Evolutionary conservation across 331 rosid species (phyloP), one percentile per base, ranked within the genome.

Genomic region (Prunus yedoensis): DNA sequence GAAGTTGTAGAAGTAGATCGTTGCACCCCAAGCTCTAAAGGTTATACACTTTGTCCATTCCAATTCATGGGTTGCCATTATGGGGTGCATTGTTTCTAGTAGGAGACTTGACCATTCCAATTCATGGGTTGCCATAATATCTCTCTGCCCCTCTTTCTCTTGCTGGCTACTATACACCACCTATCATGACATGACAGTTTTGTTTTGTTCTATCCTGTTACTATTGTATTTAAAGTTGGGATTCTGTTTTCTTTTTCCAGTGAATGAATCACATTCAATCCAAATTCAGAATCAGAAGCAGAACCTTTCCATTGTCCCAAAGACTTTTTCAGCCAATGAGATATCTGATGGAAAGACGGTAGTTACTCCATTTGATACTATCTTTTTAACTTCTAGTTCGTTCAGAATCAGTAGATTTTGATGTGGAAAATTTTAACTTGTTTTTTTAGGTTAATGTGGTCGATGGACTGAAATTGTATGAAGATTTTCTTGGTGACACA

Each of bases 391-490:
- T 53, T 27, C 21, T 15, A 53, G 61, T 79, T 76, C 18, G 56
- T 65, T 63, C 25, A 0, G 38, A 68, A 57, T 80, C 63, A 50
- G 13, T 63, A 12, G 70, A 28, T 68, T 8, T 65, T 71, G 3
- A 66, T 14, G 3, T 53, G 28, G 45, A 8, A 45, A n/a, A 65
- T 77, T 9, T 68, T 46, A 25, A 35, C 16, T 66, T 74, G 2
- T 50, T 32, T 64, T 17, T 32, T 79, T 64, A 95, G 99, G 85
- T 95, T 77, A 95, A 95, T 68, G 89, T 66, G 80, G 91, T 83
- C 41, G 97, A 92, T 62, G 99, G 99, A 67, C 82, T 95, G 82
- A 92, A 92, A 75, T 79, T 82, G 80, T 89, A 85, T 66, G 93
- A 95, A 68, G 85, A 81, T n/a, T 81, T 92, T 47, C 78, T 85